Evolutionary conservation across 305 asterid species (phyloP), one percentile per base, ranked within the genome.

Genomic region (Ajuga reptans): DNA sequence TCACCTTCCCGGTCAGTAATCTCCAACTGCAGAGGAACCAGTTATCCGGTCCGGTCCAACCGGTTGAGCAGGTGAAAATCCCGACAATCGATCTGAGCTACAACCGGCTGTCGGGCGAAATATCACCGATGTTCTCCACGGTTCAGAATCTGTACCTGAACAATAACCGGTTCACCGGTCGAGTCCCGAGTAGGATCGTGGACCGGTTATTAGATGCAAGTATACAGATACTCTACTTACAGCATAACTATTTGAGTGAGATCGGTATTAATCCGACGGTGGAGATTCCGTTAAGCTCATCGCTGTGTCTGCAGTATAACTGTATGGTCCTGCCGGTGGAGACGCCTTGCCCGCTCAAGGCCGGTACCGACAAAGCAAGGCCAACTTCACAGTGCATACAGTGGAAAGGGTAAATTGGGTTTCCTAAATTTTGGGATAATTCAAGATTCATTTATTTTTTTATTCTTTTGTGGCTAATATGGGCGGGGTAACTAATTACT

Each of bases 161-260:
- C 33, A 91, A 91, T 5, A 91, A 91, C 86, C 92, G 89, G 92
- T 89, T 91, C 87, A 83, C 78, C 39, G 97, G 95, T 31, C 82
- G 82, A 41, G 95, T 91, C 0, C 96, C 97, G 47, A 79, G 72
- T 3, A 75, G 66, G 10, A 58, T 91, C 9, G 96, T 91, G 79
- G 91, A 91, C 76, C 93, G 92, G 80, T 9, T 91, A 1, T 59
- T 91, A 46, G 79, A 84, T 0, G 84, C 90, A 3, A 77, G 69
- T 11, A 89, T 91, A 12, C 87, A 87, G 18, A 62, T 66, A n/a
- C 67, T 91, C 16, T 91, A 91, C 64, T 54, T 91, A 1, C 97
- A 91, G 81, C 97, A 91, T 51, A 91, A 91, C 33, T 91, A 68
- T 51, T 66, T 91, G 74, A 91, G 93, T 1, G 95, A 93, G 12